Conservation (phyloP, 2,329 filamentous ascomycete genomes). For the Penicillium sp. region DNA sequence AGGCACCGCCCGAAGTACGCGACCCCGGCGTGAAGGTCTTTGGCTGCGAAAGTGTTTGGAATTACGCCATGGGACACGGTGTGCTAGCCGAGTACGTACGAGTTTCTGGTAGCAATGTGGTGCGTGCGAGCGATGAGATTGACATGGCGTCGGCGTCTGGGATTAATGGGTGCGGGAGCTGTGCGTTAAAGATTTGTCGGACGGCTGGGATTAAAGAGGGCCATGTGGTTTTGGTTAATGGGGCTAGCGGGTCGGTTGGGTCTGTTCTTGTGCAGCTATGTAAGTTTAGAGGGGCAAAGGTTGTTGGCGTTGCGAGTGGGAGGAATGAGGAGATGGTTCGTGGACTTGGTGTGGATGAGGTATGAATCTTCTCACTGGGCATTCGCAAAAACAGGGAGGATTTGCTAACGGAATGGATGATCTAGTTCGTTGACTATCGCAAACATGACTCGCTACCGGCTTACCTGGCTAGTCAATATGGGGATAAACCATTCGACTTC, state of each 20-base stretch:
- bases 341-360: conserved; percentile 15
- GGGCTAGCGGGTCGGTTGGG: conserved; percentile 15
- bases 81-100: conserved; percentile 12
- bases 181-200: conserved; percentile 16
- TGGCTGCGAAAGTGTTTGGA: conserved; percentile 9
- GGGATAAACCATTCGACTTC: conserved; percentile 14
- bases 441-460: conserved; percentile 8
- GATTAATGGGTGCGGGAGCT: conserved; percentile 9
- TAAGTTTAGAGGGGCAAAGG: conserved; percentile 12
- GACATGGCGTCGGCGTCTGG: conserved; percentile 15
- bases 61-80: conserved; percentile 4
- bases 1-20: conserved; percentile 11
- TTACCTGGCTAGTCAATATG: conserved; percentile 9
- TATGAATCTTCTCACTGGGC: neutral
- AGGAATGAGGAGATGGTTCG: conserved; percentile 16
- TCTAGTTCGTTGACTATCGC: conserved; percentile 12
- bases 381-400: neutral
- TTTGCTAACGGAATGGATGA: neutral
- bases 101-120: conserved; percentile 4
- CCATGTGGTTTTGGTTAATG: conserved; percentile 14
- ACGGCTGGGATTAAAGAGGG: conserved; percentile 12
- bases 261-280: conserved; percentile 16
- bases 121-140: neutral
- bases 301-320: conserved; percentile 16
- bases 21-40: conserved; percentile 8